Evolutionary conservation across 1,284 basidiomycete genomes (phyloP).

Genomic region (Cryptococcus wingfieldii): DNA sequence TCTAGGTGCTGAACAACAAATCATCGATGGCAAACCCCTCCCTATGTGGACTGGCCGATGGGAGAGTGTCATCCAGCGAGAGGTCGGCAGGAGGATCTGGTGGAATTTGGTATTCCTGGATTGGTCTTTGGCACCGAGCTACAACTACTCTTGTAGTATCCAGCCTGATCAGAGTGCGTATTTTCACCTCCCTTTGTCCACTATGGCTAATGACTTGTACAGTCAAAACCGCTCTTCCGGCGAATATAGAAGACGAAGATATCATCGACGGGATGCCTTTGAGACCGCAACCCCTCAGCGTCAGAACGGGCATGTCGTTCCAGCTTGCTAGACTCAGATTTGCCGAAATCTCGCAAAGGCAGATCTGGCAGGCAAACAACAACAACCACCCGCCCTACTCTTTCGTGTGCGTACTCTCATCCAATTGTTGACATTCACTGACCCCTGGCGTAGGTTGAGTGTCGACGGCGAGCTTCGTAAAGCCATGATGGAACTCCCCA

Average conservation of each 20-base stretch:
- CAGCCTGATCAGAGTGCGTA: slow-evolving; percentile 49
- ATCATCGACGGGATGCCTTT: slow-evolving; percentile 47
- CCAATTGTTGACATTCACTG: background rate
- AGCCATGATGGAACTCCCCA: slow-evolving; percentile 48
- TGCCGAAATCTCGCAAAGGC: slow-evolving; percentile 47
- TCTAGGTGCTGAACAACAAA: slow-evolving; percentile 48
- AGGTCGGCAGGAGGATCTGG: slow-evolving; percentile 49
- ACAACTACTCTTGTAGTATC: slow-evolving; percentile 47
- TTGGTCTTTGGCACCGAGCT: slow-evolving; percentile 48
- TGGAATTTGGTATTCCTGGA: slow-evolving; percentile 50
- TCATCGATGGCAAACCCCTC: slow-evolving; percentile 36
- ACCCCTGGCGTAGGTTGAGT: background rate
- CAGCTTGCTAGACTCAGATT: slow-evolving; percentile 48
- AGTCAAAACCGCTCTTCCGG: slow-evolving; percentile 48
- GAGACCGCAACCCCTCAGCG: slow-evolving; percentile 38
- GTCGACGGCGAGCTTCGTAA: slow-evolving; percentile 48
- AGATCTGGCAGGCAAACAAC: slow-evolving; percentile 50
- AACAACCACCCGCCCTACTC: slow-evolving; percentile 48
- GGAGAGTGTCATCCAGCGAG: slow-evolving; percentile 48
- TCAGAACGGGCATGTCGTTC: slow-evolving; percentile 49
- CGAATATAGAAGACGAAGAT: slow-evolving; percentile 50
- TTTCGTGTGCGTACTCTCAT: slow-evolving; percentile 37
- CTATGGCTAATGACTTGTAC: slow-evolving; percentile 5
- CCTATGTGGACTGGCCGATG: slow-evolving; percentile 50
- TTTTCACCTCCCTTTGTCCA: background rate